Percentiles rank a stretch among this genome's conserved stretches.
Conservation (phyloP, 2,329 filamentous ascomycete species). For the Fusarium sp. region DNA sequence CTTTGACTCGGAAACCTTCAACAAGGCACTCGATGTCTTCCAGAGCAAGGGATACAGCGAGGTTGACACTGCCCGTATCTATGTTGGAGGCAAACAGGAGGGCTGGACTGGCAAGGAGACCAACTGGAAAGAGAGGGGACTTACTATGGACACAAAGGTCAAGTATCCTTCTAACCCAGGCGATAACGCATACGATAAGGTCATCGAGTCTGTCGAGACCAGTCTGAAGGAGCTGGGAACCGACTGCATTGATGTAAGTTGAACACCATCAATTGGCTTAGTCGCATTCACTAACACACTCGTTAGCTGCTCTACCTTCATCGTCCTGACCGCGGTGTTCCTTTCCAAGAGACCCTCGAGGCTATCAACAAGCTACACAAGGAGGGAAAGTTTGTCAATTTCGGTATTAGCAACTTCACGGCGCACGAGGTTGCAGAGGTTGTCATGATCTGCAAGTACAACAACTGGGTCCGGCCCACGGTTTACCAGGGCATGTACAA, state of each 20-base stretch:
- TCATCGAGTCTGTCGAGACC: conserved; percentile 73
- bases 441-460: conserved; percentile 80
- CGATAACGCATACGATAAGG: conserved; percentile 70
- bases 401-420: conserved; percentile 87
- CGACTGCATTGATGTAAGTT: conserved; percentile 74
- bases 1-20: conserved; percentile 74
- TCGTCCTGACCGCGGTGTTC: conserved; percentile 67
- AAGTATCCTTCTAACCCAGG: conserved; percentile 70
- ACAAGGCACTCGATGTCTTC: conserved; percentile 77
- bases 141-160: conserved; percentile 82
- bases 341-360: conserved; percentile 83
- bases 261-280: neutral
- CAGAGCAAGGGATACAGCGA: conserved; percentile 85
- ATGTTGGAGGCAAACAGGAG: conserved; percentile 79
- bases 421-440: conserved; percentile 91
- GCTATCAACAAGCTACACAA: conserved; percentile 85
- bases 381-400: conserved; percentile 82
- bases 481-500: conserved; percentile 94
- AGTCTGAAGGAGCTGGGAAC: conserved; percentile 79
- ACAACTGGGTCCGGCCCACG: conserved; percentile 83
- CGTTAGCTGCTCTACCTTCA: conserved; percentile 53
- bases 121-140: conserved; percentile 80
- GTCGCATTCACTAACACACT: conserved; percentile 5
- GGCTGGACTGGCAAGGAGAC: conserved; percentile 76
- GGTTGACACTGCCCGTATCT: conserved; percentile 83